phyloP scores from a whole-genome alignment of 208 protist species.

The Blechomonas ayalai region DNA sequence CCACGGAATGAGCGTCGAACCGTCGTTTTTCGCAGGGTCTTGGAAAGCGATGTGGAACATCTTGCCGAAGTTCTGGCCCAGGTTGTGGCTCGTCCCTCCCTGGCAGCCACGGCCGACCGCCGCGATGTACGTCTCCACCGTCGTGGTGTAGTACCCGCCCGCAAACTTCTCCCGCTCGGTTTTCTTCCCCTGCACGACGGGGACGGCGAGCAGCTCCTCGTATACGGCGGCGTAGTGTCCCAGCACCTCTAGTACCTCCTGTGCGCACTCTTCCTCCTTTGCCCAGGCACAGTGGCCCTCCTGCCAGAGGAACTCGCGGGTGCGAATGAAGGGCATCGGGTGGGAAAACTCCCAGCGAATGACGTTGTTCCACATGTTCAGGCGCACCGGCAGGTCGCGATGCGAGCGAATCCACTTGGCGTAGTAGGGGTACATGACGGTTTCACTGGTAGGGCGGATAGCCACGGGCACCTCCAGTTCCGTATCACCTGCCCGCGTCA shows the following conservation, averaged over 20 bases:
- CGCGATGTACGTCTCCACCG: slow-evolving; percentile 97
- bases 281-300: slow-evolving; percentile 96
- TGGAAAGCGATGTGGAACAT: slow-evolving; percentile 97
- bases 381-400: slow-evolving; percentile 96
- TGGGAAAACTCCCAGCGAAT: slow-evolving; percentile 99
- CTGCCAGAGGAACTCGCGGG: slow-evolving; percentile 99
- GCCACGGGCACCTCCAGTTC: slow-evolving; percentile 94
- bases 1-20: slow-evolving; percentile 85
- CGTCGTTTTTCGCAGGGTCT: slow-evolving; percentile 79
- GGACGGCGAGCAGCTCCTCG: slow-evolving; percentile 96
- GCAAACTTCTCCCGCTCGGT: slow-evolving; percentile 99
- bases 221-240: slow-evolving; percentile 95
- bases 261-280: slow-evolving; percentile 90
- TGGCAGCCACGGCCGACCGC: slow-evolving; percentile 96
- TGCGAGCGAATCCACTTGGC: slow-evolving; percentile 97
- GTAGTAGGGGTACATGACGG: slow-evolving; percentile 98
- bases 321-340: slow-evolving; percentile 98
- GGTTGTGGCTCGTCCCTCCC: slow-evolving; percentile 92
- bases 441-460: slow-evolving; percentile 98
- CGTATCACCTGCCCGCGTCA: slow-evolving; percentile 80
- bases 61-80: slow-evolving; percentile 97
- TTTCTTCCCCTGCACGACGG: slow-evolving; percentile 95
- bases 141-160: slow-evolving; percentile 97
- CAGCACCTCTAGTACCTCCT: slow-evolving; percentile 94
- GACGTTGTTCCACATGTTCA: slow-evolving; percentile 99